A percentile compares a stretch with the other conserved stretches of the same genome.
Conservation (phyloP, 108 stramenopile species). For the Skeletonema marinoi region DNA sequence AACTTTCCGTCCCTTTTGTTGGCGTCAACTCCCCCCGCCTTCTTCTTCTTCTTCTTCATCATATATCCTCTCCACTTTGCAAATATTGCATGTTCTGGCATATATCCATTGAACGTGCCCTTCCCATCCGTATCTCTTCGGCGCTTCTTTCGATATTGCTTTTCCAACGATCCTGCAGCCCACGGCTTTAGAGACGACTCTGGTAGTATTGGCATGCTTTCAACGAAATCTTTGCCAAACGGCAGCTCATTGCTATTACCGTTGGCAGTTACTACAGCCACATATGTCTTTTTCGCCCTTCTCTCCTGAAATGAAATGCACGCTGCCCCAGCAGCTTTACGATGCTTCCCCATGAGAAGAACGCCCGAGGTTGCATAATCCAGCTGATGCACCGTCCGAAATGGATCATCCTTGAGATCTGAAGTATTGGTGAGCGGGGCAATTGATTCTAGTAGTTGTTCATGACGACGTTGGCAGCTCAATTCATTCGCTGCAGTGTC, state of each 20-base stretch:
- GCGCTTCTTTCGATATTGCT: slow-evolving; percentile 51
- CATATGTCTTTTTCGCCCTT: slow-evolving; percentile 66
- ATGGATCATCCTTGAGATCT: slow-evolving; percentile 65
- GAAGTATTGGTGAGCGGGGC: slow-evolving; percentile 45
- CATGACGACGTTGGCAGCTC: slow-evolving; percentile 4
- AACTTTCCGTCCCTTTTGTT: slow-evolving; percentile 1
- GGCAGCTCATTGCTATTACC: slow-evolving; percentile 30
- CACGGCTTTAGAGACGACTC: slow-evolving; percentile 27
- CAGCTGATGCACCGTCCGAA: slow-evolving; percentile 87
- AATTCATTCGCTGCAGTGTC: neutral
- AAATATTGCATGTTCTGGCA: slow-evolving; percentile 76
- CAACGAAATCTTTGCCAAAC: slow-evolving; percentile 25
- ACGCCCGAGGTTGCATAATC: slow-evolving; percentile 89
- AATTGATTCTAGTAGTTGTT: slow-evolving; percentile 37
- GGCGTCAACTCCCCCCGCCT: neutral
- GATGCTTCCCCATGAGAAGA: slow-evolving; percentile 63
- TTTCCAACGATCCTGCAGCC: slow-evolving; percentile 45
- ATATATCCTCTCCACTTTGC: slow-evolving; percentile 60
- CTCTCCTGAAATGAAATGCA: slow-evolving; percentile 64
- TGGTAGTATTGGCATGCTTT: slow-evolving; percentile 29
- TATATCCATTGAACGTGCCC: slow-evolving; percentile 68
- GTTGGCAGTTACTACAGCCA: slow-evolving; percentile 59
- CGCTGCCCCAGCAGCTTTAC: slow-evolving; percentile 60
- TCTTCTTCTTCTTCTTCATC: slow-evolving; percentile 21
- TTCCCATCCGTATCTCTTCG: slow-evolving; percentile 43